Evolutionary conservation across 2,329 filamentous ascomycete species (phyloP).

Genomic region (Coleophoma cylindrospora): DNA sequence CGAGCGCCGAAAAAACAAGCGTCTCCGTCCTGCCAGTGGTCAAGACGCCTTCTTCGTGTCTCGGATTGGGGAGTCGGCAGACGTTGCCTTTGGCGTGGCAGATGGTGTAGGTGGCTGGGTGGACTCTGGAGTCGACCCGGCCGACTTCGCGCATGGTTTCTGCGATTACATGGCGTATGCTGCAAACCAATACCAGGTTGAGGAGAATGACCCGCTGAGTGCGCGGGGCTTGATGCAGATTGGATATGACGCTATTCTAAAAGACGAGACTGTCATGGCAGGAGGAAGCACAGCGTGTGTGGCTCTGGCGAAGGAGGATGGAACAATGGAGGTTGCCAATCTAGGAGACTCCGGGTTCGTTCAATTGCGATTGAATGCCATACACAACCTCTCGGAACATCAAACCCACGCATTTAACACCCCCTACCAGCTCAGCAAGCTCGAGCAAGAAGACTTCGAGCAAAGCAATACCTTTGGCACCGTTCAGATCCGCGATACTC

Average conservation of each 20-base stretch:
- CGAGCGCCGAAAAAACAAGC: constrained; percentile 48
- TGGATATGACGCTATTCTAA: constrained; percentile 78
- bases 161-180: constrained; percentile 88
- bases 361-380: constrained; percentile 77
- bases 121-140: constrained; percentile 87
- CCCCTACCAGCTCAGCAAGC: constrained; percentile 86
- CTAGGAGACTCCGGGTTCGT: constrained; percentile 93
- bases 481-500: constrained; percentile 73
- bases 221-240: constrained; percentile 71
- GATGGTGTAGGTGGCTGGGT: constrained; percentile 96
- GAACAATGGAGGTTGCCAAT: constrained; percentile 82
- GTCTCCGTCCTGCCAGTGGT: constrained; percentile 69
- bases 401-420: constrained; percentile 99
- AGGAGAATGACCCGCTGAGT: constrained; percentile 36
- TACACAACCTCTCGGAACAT: constrained; percentile 75
- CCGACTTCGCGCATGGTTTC: constrained; percentile 89
- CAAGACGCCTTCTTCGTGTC: constrained; percentile 96
- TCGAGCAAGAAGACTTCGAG: constrained; percentile 73
- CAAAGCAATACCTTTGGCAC: constrained; percentile 83
- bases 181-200: constrained; percentile 38
- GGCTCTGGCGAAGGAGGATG: constrained; percentile 69
- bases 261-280: constrained; percentile 67
- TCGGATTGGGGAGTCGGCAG: constrained; percentile 65
- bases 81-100: constrained; percentile 81
- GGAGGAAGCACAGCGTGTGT: constrained; percentile 92